Evolutionary conservation across 1,284 basidiomycete species (phyloP), one percentile per base, ranked within the genome.

Genomic region (Ustilago lituana): DNA sequence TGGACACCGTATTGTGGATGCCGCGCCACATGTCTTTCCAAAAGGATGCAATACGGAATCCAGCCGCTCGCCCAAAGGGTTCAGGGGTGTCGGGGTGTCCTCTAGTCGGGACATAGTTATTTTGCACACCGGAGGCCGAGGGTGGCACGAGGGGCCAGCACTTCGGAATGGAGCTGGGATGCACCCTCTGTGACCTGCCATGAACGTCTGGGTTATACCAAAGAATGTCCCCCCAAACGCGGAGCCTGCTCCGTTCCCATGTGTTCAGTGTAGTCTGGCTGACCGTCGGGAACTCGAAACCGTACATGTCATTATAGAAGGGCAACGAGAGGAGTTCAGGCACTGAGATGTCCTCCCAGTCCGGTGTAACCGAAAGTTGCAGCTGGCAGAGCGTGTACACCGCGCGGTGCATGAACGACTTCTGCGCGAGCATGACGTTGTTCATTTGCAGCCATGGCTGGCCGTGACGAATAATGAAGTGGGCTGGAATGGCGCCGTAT

Each of bases 111-210:
- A 50, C 48, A 26, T 50, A 50, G 38, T 50, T 50, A 26, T 50
- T 50, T 26, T 39, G 29, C n/a, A 50, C 24, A 14, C 48, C 38
- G 17, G 36, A n/a, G n/a, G 48, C 24, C 5, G 48, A 50, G 3
- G 38, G 48, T 23, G 47, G 41, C 20, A 53, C 51, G 22, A 53
- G 17, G 15, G 47, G 47, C n/a, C n/a, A n/a, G n/a, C n/a, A n/a
- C n/a, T n/a, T n/a, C n/a, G 47, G n/a, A 20, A 38, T 12, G 47
- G n/a, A 4, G 33, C 45, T 24, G 15, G 17, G 2, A 48, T 22
- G 12, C 20, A 12, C 22, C 15, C 29, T 40, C 38, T 15, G 38
- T 27, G 10, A 24, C 2, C 27, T 17, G 15, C 8, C 31, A 38
- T 8, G 35, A 36, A n/a, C 32, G 31, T 40, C 12, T 29, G 27